phyloP scores from a whole-genome alignment of 805 yeast genomes.

The Ogataea pini region DNA sequence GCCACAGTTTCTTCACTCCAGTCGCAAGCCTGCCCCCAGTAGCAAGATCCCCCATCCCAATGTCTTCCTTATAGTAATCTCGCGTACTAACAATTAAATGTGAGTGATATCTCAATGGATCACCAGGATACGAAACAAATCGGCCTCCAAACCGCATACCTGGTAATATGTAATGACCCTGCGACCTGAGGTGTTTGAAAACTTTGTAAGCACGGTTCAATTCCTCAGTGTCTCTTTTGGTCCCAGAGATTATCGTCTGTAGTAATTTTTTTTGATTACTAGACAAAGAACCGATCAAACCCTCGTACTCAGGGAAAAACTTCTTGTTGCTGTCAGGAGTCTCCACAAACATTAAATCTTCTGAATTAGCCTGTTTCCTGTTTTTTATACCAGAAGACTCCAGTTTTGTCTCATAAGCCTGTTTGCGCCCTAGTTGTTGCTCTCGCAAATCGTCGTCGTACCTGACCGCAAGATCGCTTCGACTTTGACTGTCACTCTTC shows the following conservation, averaged over 20 bases:
- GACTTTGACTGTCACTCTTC: neutral
- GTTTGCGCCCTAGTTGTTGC: slow-evolving; percentile 9
- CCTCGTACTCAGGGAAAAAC: neutral
- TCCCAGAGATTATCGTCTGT: neutral
- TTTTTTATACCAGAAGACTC: slow-evolving; percentile 3
- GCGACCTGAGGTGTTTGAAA: slow-evolving; percentile 25
- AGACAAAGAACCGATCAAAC: neutral
- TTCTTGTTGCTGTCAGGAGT: slow-evolving; percentile 20
- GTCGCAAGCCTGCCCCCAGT: slow-evolving; percentile 93
- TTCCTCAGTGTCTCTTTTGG: slow-evolving; percentile 5
- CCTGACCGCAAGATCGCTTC: slow-evolving; percentile 10
- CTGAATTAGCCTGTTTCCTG: slow-evolving; percentile 2
- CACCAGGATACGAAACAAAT: slow-evolving; percentile 91
- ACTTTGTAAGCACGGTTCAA: slow-evolving; percentile 21
- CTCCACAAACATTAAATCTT: slow-evolving; percentile 22
- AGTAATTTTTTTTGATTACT: slow-evolving; percentile 7
- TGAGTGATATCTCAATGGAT: slow-evolving; percentile 87
- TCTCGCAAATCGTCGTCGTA: slow-evolving; percentile 10
- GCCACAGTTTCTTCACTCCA: slow-evolving; percentile 85
- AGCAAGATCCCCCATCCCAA: slow-evolving; percentile 59
- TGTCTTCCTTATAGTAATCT: slow-evolving; percentile 48
- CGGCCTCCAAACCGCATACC: slow-evolving; percentile 92
- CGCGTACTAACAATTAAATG: slow-evolving; percentile 68
- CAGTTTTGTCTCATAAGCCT: slow-evolving; percentile 12
- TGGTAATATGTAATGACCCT: slow-evolving; percentile 60